Evolutionary conservation across 441 rosid species (phyloP).

Genomic region (Melastoma candidum): DNA sequence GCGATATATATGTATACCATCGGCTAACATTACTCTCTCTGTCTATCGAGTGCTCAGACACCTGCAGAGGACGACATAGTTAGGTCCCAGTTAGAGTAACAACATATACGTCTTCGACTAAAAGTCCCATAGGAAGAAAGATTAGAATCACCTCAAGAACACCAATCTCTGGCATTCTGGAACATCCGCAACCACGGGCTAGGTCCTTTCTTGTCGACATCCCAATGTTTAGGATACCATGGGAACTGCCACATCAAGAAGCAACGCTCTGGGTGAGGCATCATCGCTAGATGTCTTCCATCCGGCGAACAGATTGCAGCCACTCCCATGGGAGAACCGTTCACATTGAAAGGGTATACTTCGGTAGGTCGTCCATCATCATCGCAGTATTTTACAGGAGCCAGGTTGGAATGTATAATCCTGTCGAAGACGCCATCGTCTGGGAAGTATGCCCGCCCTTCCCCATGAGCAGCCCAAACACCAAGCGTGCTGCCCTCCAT

Average conservation of each 20-base stretch:
- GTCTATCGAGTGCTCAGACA: too few relatives aligned
- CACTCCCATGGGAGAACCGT: conserved; percentile 89
- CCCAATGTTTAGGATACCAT: conserved; percentile 85
- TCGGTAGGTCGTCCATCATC: conserved; percentile 89
- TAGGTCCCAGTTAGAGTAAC: too few relatives aligned
- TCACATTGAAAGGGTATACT: conserved; percentile 78
- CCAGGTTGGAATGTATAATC: conserved; percentile 59
- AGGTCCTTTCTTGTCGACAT: conserved; percentile 58
- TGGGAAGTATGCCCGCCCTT: conserved; percentile 91
- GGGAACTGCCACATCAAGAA: conserved; percentile 99
- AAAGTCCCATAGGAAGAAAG: too few relatives aligned
- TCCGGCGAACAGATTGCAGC: conserved; percentile 95
- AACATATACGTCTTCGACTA: too few relatives aligned
- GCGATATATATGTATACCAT: too few relatives aligned
- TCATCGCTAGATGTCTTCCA: conserved; percentile 96
- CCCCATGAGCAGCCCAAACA: conserved; percentile 98
- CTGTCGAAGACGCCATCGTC: conserved; percentile 81
- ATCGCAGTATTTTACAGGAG: conserved; percentile 52
- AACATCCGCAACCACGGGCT: conserved; percentile 87
- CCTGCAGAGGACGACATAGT: too few relatives aligned
- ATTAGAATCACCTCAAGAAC: conserved; percentile 28
- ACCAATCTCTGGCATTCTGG: conserved; percentile 93
- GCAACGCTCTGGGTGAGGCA: conserved; percentile 99
- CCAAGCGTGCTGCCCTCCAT: conserved; percentile 95
- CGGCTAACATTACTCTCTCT: too few relatives aligned